Base-by-base conservation (phyloP, 1,139 yeast genomes). In the Suhomyces anneliseae region DNA sequence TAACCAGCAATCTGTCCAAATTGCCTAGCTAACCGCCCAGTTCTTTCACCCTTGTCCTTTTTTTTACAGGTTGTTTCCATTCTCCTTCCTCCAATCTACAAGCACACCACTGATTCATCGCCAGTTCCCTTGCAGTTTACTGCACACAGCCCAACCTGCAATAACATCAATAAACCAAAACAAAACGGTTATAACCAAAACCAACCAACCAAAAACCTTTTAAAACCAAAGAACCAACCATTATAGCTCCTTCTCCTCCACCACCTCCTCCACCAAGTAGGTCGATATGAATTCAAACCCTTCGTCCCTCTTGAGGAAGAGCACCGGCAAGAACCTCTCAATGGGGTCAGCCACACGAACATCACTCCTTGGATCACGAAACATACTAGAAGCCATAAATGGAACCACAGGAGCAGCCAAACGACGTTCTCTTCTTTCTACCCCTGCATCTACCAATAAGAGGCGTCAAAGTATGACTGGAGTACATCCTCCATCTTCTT, bases 391-490 rank as follows among this genome's bases (percentile, higher is more conserved):
- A 19, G 46, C 56, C 35, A 36, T 48, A n/a, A 37, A 36, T 27
- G 44, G 38, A 12, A 29, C 41, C 10, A 12, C 57, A 24, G 48
- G 54, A 15, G 44, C 57, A 33, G 57, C 62, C 39, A 70, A 69
- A 48, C 55, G 77, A 42, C 58, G 69, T 47, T 72, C 76, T 24
- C 55, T 74, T 15, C 60, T 72, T 10, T 62, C 72, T 14, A 72
- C 76, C 3, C 77, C 79, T 2, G 75, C 77, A 11, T 65, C 71
- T 8, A 62, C 66, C 40, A 63, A 62, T 46, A 69, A 64, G 43
- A 50, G 75, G 39, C 57, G 74, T 24, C 72, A 68, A 44, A 69
- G 74, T 45, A 50, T 58, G 32, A 38, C 44, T 24, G 39, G 44
- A 6, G 31, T 40, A 10, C 45, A 43, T 24, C 49, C 50, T 24